A percentile compares a stretch with the other conserved stretches of the same genome.
phyloP scores from a whole-genome alignment of 1,284 basidiomycete species.

The Leccinum pallidistipes region DNA sequence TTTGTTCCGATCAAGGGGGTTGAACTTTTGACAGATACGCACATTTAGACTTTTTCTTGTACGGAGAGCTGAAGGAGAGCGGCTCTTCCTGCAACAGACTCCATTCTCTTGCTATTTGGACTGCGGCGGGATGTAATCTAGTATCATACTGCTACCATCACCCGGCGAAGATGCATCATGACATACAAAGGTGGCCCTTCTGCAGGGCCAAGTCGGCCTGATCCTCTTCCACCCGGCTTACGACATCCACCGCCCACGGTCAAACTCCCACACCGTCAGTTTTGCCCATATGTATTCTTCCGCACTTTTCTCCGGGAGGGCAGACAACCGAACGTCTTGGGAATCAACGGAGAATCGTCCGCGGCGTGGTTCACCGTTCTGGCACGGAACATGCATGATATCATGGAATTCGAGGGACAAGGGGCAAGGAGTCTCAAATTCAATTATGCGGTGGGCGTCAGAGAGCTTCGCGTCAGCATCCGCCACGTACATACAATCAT shows the following conservation, averaged over 20 bases:
- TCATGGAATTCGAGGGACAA: background rate
- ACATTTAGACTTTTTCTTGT: constrained; percentile 25
- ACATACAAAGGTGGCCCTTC: background rate
- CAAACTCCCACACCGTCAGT: constrained; percentile 13
- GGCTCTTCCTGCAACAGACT: background rate
- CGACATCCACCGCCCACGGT: constrained; percentile 2
- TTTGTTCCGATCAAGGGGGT: constrained; percentile 14
- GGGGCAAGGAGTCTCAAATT: background rate
- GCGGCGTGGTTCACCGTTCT: constrained; percentile 10
- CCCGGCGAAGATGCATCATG: background rate
- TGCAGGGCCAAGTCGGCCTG: constrained; percentile 5
- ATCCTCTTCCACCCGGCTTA: constrained; percentile 2
- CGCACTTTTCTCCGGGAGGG: background rate
- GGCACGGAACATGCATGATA: constrained; percentile 3
- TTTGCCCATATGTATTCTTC: background rate
- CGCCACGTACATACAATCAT: constrained; percentile 1
- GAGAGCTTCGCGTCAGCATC: constrained; percentile 14
- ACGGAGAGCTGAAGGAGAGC: background rate
- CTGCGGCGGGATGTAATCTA: background rate
- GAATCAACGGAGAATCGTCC: constrained; percentile 12
- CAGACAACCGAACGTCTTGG: background rate
- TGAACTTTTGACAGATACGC: constrained; percentile 16
- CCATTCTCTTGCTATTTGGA: background rate
- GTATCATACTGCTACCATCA: background rate
- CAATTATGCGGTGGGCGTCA: background rate